Conservation (phyloP, 257 asterid species). For the Nicotiana tomentosiformis region DNA sequence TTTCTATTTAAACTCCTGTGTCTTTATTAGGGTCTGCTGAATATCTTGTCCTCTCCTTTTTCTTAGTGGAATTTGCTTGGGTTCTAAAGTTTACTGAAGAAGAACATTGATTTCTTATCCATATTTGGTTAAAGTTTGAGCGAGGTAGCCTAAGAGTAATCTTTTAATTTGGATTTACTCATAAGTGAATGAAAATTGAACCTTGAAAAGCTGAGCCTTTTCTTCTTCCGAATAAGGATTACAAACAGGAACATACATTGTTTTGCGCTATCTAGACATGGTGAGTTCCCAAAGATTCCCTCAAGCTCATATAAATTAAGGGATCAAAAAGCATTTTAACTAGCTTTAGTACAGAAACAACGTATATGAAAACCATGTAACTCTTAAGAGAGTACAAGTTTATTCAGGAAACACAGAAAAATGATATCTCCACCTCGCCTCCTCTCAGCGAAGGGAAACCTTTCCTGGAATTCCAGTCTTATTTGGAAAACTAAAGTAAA, state of each 20-base stretch:
- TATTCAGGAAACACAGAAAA: background rate
- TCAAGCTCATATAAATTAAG: background rate
- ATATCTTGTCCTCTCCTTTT: too few species aligned
- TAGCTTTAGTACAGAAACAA: background rate
- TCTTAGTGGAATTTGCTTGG: too few species aligned
- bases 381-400: background rate
- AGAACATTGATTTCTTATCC: too few species aligned
- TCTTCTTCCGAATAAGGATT: background rate
- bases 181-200: background rate
- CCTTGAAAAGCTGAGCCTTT: background rate
- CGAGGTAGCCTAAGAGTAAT: background rate
- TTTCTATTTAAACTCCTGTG: too few species aligned
- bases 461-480: background rate
- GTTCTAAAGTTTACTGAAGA: too few species aligned
- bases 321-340: background rate
- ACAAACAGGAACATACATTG: background rate
- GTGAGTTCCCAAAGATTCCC: background rate
- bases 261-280: background rate
- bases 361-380: background rate
- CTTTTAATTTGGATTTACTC: background rate
- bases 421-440: background rate
- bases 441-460: background rate
- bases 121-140: background rate
- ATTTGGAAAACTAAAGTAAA: background rate
- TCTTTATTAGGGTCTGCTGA: too few species aligned